These are phyloP conservation scores for Aspergillus puulaauensis DNA, from an alignment of 2,329 filamentous ascomycete species.

Conservation along the genomic window DNA sequence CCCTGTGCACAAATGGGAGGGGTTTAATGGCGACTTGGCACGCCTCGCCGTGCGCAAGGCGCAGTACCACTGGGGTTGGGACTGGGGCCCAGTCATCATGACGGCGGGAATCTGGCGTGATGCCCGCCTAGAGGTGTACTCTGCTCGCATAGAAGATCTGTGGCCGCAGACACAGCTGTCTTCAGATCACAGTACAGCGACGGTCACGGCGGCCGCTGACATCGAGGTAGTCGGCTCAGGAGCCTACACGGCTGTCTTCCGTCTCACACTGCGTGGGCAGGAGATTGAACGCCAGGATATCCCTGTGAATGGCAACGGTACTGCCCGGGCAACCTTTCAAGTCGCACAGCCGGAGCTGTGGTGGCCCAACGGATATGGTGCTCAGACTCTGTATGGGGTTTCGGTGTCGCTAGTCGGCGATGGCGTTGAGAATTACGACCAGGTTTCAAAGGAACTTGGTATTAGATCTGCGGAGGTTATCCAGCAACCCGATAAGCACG, in stretches of 20 bases:
- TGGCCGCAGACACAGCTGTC: conserved; percentile 43
- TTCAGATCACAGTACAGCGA: conserved; percentile 41
- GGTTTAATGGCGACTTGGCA: conserved; percentile 46
- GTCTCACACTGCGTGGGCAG: background rate
- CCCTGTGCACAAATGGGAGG: conserved; percentile 47
- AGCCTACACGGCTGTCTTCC: background rate
- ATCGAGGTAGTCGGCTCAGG: conserved; percentile 14
- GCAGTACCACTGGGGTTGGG: conserved; percentile 71
- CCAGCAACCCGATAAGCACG: conserved; percentile 48
- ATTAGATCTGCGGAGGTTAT: conserved; percentile 52
- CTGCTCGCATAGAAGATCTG: conserved; percentile 59
- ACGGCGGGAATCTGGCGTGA: conserved; percentile 67
- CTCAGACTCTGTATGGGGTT: conserved; percentile 57
- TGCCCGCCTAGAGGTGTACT: conserved; percentile 64
- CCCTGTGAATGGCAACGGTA: conserved; percentile 16
- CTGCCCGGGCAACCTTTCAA: conserved; percentile 33
- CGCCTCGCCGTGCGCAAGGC: conserved; percentile 60
- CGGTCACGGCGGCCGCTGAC: conserved; percentile 38
- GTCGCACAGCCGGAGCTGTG: conserved; percentile 53
- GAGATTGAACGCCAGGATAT: background rate
- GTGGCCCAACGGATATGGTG: conserved; percentile 61
- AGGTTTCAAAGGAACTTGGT: conserved; percentile 51
- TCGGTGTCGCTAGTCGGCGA: conserved; percentile 45
- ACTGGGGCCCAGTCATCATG: conserved; percentile 66
- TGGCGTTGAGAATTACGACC: conserved; percentile 42